phyloP scores from a whole-genome alignment of 1,284 basidiomycete genomes.

The Cutaneotrichosporon sp. region DNA sequence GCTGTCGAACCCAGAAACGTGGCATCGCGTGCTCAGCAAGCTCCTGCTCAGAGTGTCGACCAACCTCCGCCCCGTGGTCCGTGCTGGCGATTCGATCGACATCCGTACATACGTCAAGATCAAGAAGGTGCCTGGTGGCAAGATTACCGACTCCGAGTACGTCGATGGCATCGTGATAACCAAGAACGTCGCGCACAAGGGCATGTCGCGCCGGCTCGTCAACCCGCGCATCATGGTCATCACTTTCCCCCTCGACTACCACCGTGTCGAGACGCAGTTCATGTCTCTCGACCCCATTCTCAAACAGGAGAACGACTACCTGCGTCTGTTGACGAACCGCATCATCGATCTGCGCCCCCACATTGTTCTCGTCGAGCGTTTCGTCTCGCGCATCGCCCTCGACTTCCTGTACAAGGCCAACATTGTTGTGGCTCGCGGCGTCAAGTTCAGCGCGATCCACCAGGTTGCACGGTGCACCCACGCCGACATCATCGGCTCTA shows the following conservation, averaged over 20 bases:
- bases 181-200: slow-evolving; percentile 96
- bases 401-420: slow-evolving; percentile 85
- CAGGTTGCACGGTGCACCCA: slow-evolving; percentile 92
- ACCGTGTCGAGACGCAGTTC: slow-evolving; percentile 90
- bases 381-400: slow-evolving; percentile 87
- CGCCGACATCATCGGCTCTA: slow-evolving; percentile 90
- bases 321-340: slow-evolving; percentile 82
- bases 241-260: slow-evolving; percentile 94
- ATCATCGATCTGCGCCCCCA: slow-evolving; percentile 90
- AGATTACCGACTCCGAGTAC: slow-evolving; percentile 90
- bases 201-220: slow-evolving; percentile 56
- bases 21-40: slow-evolving; percentile 79
- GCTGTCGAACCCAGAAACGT: slow-evolving; percentile 75
- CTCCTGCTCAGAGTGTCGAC: slow-evolving; percentile 57
- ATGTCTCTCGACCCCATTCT: slow-evolving; percentile 90
- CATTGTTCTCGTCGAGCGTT: slow-evolving; percentile 87
- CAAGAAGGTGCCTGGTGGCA: slow-evolving; percentile 96
- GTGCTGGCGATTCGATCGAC: slow-evolving; percentile 78
- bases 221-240: slow-evolving; percentile 90
- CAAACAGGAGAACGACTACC: slow-evolving; percentile 92
- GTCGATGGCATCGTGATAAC: slow-evolving; percentile 97
- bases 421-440: slow-evolving; percentile 86
- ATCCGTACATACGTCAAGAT: slow-evolving; percentile 95
- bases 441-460: slow-evolving; percentile 84
- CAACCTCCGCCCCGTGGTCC: slow-evolving; percentile 53